These are phyloP conservation scores for Pezicula carpinea DNA, from an alignment of 2,329 filamentous ascomycete species.

Conservation along the genomic window DNA sequence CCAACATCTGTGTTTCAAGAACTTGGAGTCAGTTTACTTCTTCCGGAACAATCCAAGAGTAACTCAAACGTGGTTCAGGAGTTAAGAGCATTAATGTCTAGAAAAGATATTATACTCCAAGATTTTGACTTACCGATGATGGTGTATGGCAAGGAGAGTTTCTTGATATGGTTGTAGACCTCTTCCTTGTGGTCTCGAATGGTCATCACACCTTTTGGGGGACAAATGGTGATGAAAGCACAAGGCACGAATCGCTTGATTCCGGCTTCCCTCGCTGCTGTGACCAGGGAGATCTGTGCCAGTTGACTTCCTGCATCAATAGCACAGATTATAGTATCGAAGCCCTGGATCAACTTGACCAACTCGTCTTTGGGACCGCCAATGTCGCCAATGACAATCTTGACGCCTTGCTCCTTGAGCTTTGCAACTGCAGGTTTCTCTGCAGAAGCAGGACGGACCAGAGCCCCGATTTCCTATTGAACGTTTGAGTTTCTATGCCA, in stretches of 20 bases:
- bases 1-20: no score
- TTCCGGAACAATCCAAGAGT: no score
- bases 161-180: conserved; percentile 44
- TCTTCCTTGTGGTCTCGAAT: conserved; percentile 45
- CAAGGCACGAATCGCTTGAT: conserved; percentile 49
- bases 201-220: conserved; percentile 32
- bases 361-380: conserved; percentile 36
- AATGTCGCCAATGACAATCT: conserved; percentile 39
- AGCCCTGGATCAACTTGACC: conserved; percentile 34
- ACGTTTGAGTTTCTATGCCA: no score
- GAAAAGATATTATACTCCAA: no score
- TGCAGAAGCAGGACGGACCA: conserved; percentile 42
- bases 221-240: conserved; percentile 32
- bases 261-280: conserved; percentile 43
- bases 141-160: conserved; percentile 46
- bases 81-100: no score
- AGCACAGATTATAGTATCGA: conserved; percentile 41
- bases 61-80: no score
- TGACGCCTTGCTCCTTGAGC: conserved; percentile 38
- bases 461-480: conserved; percentile 40
- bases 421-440: conserved; percentile 38
- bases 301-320: conserved; percentile 32
- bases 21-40: no score
- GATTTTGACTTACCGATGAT: no score
- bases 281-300: conserved; percentile 41